phyloP scores from a whole-genome alignment of 164 flowering plant species.

The Umbilicus rupestris region DNA sequence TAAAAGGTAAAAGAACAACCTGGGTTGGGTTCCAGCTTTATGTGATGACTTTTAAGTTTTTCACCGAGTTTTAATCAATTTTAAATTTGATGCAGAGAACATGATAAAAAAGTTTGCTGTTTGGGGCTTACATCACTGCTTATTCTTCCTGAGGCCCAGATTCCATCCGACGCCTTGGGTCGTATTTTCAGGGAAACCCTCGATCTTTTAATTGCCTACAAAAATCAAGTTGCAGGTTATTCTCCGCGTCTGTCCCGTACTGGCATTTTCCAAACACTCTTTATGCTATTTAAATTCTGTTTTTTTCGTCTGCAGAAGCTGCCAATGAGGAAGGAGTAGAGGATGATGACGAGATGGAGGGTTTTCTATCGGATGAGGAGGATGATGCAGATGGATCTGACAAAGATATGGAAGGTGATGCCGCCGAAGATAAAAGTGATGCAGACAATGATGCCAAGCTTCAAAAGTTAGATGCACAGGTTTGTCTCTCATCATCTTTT shows the following conservation, averaged over 20 bases:
- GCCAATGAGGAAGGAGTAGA: slow-evolving; percentile 47
- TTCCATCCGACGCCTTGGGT: slow-evolving; percentile 70
- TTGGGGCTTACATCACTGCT: slow-evolving; percentile 87
- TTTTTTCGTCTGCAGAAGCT: neutral
- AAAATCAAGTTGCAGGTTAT: slow-evolving; percentile 92
- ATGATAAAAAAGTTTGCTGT: slow-evolving; percentile 94
- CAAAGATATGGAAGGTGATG: slow-evolving; percentile 32
- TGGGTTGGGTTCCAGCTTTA: neutral
- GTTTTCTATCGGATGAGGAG: slow-evolving; percentile 74
- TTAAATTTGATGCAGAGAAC: slow-evolving; percentile 50
- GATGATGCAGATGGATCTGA: slow-evolving; percentile 68
- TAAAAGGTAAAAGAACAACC: slow-evolving; percentile 43
- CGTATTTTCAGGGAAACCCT: slow-evolving; percentile 82
- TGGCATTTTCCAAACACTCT: neutral
- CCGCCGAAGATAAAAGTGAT: slow-evolving; percentile 77
- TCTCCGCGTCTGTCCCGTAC: neutral
- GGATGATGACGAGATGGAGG: slow-evolving; percentile 84
- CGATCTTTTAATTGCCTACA: slow-evolving; percentile 82
- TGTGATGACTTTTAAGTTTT: neutral
- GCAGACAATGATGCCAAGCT: slow-evolving; percentile 59
- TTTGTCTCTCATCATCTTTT: slow-evolving; percentile 9
- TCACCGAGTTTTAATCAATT: neutral
- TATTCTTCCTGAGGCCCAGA: slow-evolving; percentile 65
- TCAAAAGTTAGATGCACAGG: slow-evolving; percentile 82
- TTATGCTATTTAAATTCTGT: neutral